A percentile compares a stretch with the other conserved stretches of the same genome.
phyloP scores from a whole-genome alignment of 345 rosid genomes.

The Ailanthus altissimus region DNA sequence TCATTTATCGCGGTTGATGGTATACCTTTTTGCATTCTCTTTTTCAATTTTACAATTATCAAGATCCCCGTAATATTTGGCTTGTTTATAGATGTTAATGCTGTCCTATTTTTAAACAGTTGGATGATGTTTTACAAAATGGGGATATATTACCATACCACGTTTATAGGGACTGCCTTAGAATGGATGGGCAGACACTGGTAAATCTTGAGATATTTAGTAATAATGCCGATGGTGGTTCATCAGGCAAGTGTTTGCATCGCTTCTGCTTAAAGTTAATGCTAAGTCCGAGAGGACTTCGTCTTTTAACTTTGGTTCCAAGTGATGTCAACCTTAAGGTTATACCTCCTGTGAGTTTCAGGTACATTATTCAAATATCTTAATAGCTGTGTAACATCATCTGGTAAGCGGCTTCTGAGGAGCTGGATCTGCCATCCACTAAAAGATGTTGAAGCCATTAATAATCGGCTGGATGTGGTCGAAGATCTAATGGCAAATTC shows the following conservation, averaged over 20 bases:
- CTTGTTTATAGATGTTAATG: slow-evolving; percentile 20
- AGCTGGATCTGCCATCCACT: slow-evolving; percentile 97
- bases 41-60: neutral
- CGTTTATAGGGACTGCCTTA: slow-evolving; percentile 78
- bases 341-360: slow-evolving; percentile 34
- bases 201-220: slow-evolving; percentile 88
- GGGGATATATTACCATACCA: slow-evolving; percentile 84
- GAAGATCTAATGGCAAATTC: slow-evolving; percentile 54
- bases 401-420: slow-evolving; percentile 86
- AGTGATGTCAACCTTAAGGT: too few species aligned
- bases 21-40: slow-evolving; percentile 34
- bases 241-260: slow-evolving; percentile 54
- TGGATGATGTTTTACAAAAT: slow-evolving; percentile 67
- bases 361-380: slow-evolving; percentile 90
- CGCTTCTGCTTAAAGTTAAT: slow-evolving; percentile 8
- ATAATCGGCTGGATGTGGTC: slow-evolving; percentile 72
- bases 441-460: slow-evolving; percentile 68
- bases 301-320: too few species aligned
- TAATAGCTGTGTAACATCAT: slow-evolving; percentile 74
- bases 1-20: slow-evolving; percentile 91
- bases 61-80: neutral
- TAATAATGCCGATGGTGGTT: slow-evolving; percentile 80
- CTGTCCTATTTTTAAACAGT: slow-evolving; percentile 40
- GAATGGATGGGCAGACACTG: slow-evolving; percentile 92
- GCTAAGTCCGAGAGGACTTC: neutral